Percentiles rank a stretch among this genome's conserved stretches.
phyloP scores from a whole-genome alignment of 2,329 filamentous ascomycete species.

The Trichoderma hamatum region DNA sequence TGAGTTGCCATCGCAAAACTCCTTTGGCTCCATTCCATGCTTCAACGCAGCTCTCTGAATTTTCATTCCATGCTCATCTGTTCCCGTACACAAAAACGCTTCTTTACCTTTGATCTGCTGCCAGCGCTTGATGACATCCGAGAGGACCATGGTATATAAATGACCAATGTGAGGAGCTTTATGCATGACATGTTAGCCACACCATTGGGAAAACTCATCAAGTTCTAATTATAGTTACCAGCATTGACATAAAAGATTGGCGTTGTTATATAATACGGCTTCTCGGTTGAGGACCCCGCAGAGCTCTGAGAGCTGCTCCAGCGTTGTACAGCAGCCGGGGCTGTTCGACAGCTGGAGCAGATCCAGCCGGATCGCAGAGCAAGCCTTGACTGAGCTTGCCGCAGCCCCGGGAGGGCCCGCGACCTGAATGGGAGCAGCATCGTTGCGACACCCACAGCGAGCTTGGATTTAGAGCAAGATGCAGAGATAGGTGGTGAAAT shows the following conservation, averaged over 20 bases:
- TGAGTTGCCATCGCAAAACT: conserved; percentile 87
- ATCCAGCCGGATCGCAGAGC: conserved; percentile 33
- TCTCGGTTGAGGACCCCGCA: conserved; percentile 43
- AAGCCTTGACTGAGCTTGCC: conserved; percentile 31
- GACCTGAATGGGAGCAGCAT: conserved; percentile 40
- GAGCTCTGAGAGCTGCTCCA: conserved; percentile 41
- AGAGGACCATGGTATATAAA: conserved; percentile 87
- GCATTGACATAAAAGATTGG: conserved; percentile 99
- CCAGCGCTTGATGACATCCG: conserved; percentile 93
- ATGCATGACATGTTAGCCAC: not conserved
- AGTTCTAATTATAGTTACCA: conserved; percentile 50
- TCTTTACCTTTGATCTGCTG: conserved; percentile 71
- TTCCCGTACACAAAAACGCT: conserved; percentile 83
- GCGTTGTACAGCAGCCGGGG: conserved; percentile 32
- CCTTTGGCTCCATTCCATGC: conserved; percentile 71
- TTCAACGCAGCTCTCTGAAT: conserved; percentile 82
- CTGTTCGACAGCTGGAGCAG: conserved; percentile 37
- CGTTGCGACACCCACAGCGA: not conserved
- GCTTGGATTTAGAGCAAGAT: not conserved
- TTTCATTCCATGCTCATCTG: conserved; percentile 98
- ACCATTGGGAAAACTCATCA: not conserved
- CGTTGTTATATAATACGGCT: conserved; percentile 93
- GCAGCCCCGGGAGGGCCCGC: conserved; percentile 35
- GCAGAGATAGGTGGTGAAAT: not conserved
- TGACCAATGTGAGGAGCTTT: conserved; percentile 91